These are phyloP conservation scores for Hemerocallis citrina DNA, from an alignment of 106 monocot genomes.

Conservation along the genomic window DNA sequence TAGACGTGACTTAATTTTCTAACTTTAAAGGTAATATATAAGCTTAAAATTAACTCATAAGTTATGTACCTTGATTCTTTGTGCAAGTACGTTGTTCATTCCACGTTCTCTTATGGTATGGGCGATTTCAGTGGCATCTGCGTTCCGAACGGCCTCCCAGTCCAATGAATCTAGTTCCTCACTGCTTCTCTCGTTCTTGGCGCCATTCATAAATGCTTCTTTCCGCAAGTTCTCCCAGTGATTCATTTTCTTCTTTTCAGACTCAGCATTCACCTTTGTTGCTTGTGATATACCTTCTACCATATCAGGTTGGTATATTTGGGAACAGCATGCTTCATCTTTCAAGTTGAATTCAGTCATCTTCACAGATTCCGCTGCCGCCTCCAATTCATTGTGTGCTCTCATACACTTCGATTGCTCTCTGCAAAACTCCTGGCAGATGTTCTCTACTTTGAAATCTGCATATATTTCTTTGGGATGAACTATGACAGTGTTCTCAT, in stretches of 20 bases:
- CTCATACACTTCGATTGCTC: neutral
- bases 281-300: neutral
- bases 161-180: slow-evolving; percentile 49
- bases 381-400: neutral
- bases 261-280: slow-evolving; percentile 5
- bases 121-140: slow-evolving; percentile 40
- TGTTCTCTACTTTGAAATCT: slow-evolving; percentile 5
- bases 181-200: slow-evolving; percentile 8
- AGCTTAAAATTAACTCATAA: no score
- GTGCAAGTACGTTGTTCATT: slow-evolving; percentile 63
- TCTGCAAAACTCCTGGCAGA: neutral
- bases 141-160: slow-evolving; percentile 59
- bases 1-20: no score
- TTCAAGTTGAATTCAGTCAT: neutral
- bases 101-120: slow-evolving; percentile 56
- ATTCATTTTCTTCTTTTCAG: slow-evolving; percentile 4
- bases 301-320: neutral
- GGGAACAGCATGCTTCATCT: slow-evolving; percentile 1
- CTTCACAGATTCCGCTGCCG: neutral
- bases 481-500: neutral
- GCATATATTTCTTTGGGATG: slow-evolving; percentile 7
- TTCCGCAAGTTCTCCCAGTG: slow-evolving; percentile 32
- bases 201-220: neutral
- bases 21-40: no score
- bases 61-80: slow-evolving; percentile 60